phyloP scores from a whole-genome alignment of 257 asterid species.

The Orobanche coerulescens region DNA sequence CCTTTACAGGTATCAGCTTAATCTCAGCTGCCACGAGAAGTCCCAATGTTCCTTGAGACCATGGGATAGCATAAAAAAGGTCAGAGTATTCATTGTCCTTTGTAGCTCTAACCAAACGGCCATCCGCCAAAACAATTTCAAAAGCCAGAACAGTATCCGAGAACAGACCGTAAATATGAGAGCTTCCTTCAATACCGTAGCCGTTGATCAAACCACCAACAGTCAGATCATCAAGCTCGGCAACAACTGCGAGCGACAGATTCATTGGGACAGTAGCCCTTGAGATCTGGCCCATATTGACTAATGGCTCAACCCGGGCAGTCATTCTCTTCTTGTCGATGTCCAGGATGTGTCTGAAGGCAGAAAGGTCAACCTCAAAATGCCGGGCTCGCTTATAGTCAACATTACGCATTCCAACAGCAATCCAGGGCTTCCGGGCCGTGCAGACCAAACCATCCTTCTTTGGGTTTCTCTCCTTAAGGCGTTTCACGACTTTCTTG shows the following conservation, averaged over 20 bases:
- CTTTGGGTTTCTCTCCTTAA: conserved; percentile 43
- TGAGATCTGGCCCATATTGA: conserved; percentile 88
- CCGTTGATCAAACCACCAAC: conserved; percentile 97
- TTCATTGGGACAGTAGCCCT: conserved; percentile 86
- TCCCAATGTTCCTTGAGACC: conserved; percentile 99
- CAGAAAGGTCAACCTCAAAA: conserved; percentile 89
- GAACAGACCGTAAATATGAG: conserved; percentile 81
- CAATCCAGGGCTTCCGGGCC: conserved; percentile 71
- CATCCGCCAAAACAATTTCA: conserved; percentile 82
- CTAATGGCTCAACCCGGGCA: conserved; percentile 90
- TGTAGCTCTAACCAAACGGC: conserved; percentile 77
- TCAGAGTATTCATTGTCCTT: conserved; percentile 84
- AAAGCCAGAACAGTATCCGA: conserved; percentile 91
- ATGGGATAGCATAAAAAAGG: conserved; percentile 82
- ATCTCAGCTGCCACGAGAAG: conserved; percentile 93
- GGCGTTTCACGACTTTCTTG: conserved; percentile 38
- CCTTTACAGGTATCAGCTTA: conserved; percentile 82
- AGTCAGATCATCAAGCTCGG: conserved; percentile 92
- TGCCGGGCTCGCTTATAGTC: conserved; percentile 92
- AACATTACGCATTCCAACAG: conserved; percentile 93
- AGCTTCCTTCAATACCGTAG: conserved; percentile 95
- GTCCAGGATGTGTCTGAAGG: conserved; percentile 65
- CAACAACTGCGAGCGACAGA: conserved; percentile 84
- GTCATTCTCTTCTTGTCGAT: conserved; percentile 71
- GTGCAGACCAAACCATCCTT: conserved; percentile 78